Evolutionary conservation across 352 stramenopile species (phyloP).

Genomic region (Phytophthora vignae): DNA sequence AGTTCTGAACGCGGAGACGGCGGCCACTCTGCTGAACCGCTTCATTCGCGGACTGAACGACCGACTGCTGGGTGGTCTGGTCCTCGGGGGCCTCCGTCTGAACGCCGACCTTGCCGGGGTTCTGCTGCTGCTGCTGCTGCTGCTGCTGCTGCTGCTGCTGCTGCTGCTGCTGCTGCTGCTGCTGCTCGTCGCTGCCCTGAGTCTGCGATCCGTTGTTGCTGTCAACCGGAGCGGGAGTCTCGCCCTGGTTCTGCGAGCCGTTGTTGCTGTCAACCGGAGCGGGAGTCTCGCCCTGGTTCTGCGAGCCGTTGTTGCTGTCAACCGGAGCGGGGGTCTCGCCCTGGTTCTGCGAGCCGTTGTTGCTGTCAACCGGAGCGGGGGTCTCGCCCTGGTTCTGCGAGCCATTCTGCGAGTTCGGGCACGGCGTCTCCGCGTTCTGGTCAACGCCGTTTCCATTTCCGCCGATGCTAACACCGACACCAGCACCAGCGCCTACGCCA

Average conservation of each 20-base stretch:
- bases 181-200: not conserved
- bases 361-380: not conserved
- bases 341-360: not conserved
- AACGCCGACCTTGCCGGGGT: too few species aligned
- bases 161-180: constrained; percentile 9
- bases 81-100: not conserved
- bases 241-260: not conserved
- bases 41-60: constrained; percentile 19
- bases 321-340: constrained; percentile 9
- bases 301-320: constrained; percentile 10
- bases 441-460: not conserved
- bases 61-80: constrained; percentile 17
- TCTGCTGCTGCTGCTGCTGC: too few species aligned
- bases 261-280: constrained; percentile 11
- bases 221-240: constrained; percentile 8
- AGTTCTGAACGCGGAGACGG: constrained; percentile 35
- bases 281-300: constrained; percentile 11
- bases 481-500: too few species aligned
- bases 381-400: constrained; percentile 3
- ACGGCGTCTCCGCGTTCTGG: constrained; percentile 3
- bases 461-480: too few species aligned
- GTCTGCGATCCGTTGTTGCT: constrained; percentile 8
- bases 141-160: too few species aligned
- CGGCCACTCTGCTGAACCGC: constrained; percentile 36
- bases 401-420: not conserved